phyloP scores from a whole-genome alignment of 1,139 yeast species.

The Pichia sp. region DNA sequence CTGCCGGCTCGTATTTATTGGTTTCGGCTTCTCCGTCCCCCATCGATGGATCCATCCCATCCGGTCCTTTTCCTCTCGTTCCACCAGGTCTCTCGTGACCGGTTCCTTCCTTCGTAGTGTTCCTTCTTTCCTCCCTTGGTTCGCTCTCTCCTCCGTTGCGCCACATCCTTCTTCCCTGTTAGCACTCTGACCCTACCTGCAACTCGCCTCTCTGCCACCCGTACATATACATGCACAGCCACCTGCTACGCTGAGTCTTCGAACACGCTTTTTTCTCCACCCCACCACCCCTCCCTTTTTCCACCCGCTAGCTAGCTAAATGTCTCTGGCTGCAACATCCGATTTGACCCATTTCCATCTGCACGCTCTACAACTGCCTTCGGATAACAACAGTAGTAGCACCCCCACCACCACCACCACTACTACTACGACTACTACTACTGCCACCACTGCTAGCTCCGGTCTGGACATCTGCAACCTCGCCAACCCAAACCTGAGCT shows the following conservation, averaged over 20 bases:
- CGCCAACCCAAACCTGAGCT: background rate
- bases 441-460: background rate
- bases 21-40: no score
- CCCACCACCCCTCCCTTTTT: background rate
- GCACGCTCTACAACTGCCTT: background rate
- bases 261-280: background rate
- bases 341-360: conserved; percentile 6
- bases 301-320: background rate
- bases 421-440: no score
- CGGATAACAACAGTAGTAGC: background rate
- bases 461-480: background rate
- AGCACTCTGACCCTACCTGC: no score
- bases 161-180: background rate
- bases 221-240: background rate
- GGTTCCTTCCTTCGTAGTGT: no score
- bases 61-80: no score
- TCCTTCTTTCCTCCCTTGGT: no score
- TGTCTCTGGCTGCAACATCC: conserved; percentile 7
- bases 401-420: background rate
- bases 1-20: background rate
- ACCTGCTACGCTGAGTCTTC: background rate
- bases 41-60: no score
- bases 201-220: background rate
- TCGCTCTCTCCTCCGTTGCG: background rate
- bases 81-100: no score